phyloP scores from a whole-genome alignment of 768 basidiomycete genomes.

The Imleria badia region DNA sequence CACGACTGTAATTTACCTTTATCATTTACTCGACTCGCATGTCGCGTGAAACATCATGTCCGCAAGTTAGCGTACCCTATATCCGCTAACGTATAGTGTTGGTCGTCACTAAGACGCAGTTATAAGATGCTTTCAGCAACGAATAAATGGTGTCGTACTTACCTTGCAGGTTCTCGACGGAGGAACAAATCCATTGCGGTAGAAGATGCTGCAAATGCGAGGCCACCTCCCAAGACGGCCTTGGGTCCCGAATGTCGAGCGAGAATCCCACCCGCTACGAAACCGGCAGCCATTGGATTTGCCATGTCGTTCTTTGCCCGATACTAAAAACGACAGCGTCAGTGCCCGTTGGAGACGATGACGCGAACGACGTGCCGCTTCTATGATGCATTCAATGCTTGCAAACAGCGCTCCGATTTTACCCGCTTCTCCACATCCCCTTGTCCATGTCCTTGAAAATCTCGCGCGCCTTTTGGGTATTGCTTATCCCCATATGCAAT shows the following conservation, averaged over 20 bases:
- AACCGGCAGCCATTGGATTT: slow-evolving; percentile 86
- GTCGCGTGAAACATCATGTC: too few relatives aligned
- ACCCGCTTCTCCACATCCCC: slow-evolving; percentile 86
- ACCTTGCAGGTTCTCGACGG: slow-evolving; percentile 80
- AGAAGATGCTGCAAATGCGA: slow-evolving; percentile 93
- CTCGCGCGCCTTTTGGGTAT: slow-evolving; percentile 75
- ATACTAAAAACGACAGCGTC: slow-evolving; percentile 53
- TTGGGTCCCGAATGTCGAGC: slow-evolving; percentile 86
- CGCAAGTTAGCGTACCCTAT: background rate
- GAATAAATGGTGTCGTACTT: slow-evolving; percentile 27
- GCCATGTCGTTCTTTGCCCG: slow-evolving; percentile 95
- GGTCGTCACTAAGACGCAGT: slow-evolving; percentile 39
- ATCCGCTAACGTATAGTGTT: slow-evolving; percentile 6
- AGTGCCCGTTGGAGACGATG: background rate
- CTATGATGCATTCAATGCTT: slow-evolving; percentile 94
- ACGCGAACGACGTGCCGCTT: slow-evolving; percentile 66
- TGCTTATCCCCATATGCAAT: slow-evolving; percentile 53
- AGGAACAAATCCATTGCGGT: slow-evolving; percentile 83
- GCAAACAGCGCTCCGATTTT: slow-evolving; percentile 93
- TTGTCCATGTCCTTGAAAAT: slow-evolving; percentile 94
- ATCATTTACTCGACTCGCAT: too few relatives aligned
- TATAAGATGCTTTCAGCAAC: slow-evolving; percentile 5
- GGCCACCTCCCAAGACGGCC: slow-evolving; percentile 82
- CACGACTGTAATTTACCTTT: too few relatives aligned
- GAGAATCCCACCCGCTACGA: slow-evolving; percentile 84